Base-by-base conservation (phyloP, 2,329 filamentous ascomycete genomes). In the Trichoderma oligosporum region DNA sequence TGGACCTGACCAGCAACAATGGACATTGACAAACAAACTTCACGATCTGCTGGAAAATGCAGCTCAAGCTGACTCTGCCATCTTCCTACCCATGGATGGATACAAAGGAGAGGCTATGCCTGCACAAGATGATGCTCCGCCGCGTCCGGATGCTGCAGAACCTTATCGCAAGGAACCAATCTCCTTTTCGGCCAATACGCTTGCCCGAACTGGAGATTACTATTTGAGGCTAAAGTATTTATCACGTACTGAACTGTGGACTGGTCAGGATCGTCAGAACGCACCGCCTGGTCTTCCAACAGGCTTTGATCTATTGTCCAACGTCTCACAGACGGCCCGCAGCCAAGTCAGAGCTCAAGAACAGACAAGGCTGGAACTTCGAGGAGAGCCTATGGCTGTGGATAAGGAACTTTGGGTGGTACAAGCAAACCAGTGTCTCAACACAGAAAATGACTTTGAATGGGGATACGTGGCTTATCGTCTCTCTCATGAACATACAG, bases 1-100 rank as follows among this genome's bases (percentile, higher is more conserved):
- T 3, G 41, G 20, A 4, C 2, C 12, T 4, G 35, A 14, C 31
- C 12, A 29, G 9, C 29, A 16, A 12, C 25, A 68, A 29, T 60
- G 48, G 60, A 25, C 52, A 4, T 25, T 69, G 1, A 59, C 60
- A 6, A 58, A 67, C 57, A 66, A 59, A 44, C 47, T 67, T 0
- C 62, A 67, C 3, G 66, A 69, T 16, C 52, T 69, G 0, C 12
- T 36, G 0, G 61, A 65, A 31, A 68, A 65, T 12, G 47, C 53
- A 0, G 41, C 62, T 0, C 57, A 65, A 0, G 65, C 67, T 0
- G 66, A 69, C 29, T 66, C 51, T 8, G 59, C 36, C 4, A 67
- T 69, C 4, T 65, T 64, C 27, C 24, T 69, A 9, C 64, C 67
- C 4, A 67, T 61, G 12, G 66, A 69, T n/a, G 67, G 67, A 0